phyloP scores from a whole-genome alignment of 1,284 basidiomycete species.

The Ganoderma sp. region DNA sequence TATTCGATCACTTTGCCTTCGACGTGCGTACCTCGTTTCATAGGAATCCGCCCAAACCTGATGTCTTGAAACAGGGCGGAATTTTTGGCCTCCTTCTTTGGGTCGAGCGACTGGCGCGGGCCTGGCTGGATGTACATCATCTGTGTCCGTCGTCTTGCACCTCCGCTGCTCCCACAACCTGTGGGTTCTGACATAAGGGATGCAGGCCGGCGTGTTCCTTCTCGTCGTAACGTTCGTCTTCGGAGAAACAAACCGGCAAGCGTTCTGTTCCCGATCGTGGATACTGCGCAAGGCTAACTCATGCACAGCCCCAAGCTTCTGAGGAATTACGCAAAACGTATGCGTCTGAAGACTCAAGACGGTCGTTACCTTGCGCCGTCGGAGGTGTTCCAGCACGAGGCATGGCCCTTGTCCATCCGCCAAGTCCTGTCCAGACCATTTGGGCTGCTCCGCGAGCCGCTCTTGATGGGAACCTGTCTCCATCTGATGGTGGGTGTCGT shows the following conservation, averaged over 20 bases:
- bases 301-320: background rate
- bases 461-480: background rate
- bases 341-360: slow-evolving; percentile 1
- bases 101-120: background rate
- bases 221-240: background rate
- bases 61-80: background rate
- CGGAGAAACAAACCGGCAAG: background rate
- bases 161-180: background rate
- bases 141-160: background rate
- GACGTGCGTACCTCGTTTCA: background rate
- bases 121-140: background rate
- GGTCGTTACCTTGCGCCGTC: background rate
- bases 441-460: background rate
- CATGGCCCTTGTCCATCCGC: background rate
- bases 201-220: background rate
- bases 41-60: background rate
- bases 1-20: background rate
- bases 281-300: background rate
- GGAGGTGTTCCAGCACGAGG: background rate
- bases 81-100: background rate
- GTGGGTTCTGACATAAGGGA: background rate
- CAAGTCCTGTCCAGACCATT: background rate
- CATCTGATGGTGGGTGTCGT: background rate
- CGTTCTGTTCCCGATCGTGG: background rate
- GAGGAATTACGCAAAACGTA: background rate